Percentiles rank a stretch among this genome's conserved stretches.
Evolutionary conservation across 129 eudicot species (phyloP).

Genomic region (Helichrysum umbraculigerum): DNA sequence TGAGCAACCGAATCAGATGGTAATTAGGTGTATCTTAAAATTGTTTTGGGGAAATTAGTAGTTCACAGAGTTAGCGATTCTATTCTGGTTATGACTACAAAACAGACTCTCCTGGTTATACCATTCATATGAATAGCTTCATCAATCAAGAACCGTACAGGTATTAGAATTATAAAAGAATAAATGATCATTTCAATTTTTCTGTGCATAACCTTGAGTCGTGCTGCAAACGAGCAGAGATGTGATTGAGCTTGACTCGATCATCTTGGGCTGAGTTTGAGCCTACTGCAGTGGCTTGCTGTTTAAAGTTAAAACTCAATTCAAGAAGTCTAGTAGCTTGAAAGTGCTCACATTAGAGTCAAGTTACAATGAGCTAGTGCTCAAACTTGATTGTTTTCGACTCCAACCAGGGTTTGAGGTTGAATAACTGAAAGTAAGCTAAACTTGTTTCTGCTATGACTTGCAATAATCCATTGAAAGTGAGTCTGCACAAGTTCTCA

Average conservation of each 20-base stretch:
- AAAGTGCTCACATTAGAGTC: background rate
- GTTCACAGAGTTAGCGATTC: background rate
- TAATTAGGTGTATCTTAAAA: background rate
- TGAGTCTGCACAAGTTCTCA: background rate
- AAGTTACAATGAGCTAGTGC: too few relatives aligned
- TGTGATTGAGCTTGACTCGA: background rate
- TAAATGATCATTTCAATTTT: background rate
- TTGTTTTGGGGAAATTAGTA: background rate
- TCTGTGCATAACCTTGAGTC: background rate
- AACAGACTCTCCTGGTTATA: background rate
- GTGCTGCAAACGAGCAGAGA: background rate
- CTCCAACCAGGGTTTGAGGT: background rate
- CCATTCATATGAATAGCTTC: background rate
- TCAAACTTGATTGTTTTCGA: too few relatives aligned
- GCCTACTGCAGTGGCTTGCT: background rate
- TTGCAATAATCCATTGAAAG: background rate
- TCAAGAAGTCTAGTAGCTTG: background rate
- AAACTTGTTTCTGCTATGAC: background rate
- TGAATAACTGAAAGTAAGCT: background rate
- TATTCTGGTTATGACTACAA: too few relatives aligned
- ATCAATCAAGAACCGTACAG: background rate
- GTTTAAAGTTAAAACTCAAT: background rate
- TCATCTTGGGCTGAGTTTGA: background rate
- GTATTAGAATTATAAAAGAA: background rate
- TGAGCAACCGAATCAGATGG: constrained; percentile 1